phyloP scores from a whole-genome alignment of 208 protist species.

The Jaenimonas drosophilae region DNA sequence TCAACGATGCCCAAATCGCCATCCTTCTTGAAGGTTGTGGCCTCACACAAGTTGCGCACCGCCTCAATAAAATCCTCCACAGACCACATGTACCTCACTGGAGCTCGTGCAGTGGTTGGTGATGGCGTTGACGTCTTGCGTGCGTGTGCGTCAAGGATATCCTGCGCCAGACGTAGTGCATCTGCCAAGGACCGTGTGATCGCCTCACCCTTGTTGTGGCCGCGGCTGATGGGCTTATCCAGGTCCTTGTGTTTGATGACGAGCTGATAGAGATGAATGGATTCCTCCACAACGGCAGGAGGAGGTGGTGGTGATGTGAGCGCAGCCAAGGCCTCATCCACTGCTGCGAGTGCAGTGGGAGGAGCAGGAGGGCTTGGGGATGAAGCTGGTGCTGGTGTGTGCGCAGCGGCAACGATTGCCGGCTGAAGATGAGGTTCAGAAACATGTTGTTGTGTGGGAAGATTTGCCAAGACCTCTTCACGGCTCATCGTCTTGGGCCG shows the following conservation, averaged over 20 bases:
- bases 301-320: too few species aligned
- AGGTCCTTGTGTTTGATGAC: conserved; percentile 87
- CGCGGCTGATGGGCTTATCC: conserved; percentile 38
- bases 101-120: too few species aligned
- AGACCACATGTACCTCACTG: too few species aligned
- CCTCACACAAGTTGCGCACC: conserved; percentile 66
- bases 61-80: conserved; percentile 47
- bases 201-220: conserved; percentile 56
- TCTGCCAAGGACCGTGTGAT: conserved; percentile 72
- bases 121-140: background rate
- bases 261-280: conserved; percentile 67
- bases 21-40: conserved; percentile 34
- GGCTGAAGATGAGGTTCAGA: too few species aligned
- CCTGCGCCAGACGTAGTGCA: conserved; percentile 49
- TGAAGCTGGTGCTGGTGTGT: background rate
- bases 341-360: background rate
- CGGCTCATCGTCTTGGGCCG: too few species aligned
- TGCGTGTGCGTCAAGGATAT: conserved; percentile 21
- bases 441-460: too few species aligned
- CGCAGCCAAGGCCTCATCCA: background rate
- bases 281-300: background rate
- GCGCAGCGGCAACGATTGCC: too few species aligned
- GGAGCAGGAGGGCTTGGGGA: too few species aligned
- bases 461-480: background rate
- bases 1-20: conserved; percentile 75